Base-by-base conservation (phyloP, 768 basidiomycete species). In the Podaxis sp. region DNA sequence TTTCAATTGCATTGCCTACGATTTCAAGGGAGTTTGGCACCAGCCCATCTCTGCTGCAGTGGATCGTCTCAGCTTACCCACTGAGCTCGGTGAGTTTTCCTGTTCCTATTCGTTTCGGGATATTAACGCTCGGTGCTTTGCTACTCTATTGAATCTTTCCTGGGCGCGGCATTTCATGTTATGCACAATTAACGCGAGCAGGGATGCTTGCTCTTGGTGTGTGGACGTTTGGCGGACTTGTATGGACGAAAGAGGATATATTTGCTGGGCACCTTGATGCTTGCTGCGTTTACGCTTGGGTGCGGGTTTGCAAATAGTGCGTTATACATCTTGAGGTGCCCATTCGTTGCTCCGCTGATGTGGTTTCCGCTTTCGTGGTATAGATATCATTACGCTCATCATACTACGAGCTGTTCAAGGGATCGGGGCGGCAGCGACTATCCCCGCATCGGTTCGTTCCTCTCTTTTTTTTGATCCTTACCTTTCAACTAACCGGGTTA, bases 381-480 rank as follows among this genome's bases (percentile, higher is more conserved):
- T 52, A 89, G 88, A 84, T 67, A 78, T 81, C 12, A 73, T 88
- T 11, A 82, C 83, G 0, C 75, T 97, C 40, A 84, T 88, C 65
- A 73, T 95, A 17, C 78, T 95, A n/a, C 82, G 95, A 61, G 95
- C 84, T 0, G 72, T 61, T n/a, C 90, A 93, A 66, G 95, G 95
- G 2, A 75, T 89, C n/a, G 95, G 92, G 0, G 82, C 82, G 0
- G 90, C 93, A 0, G 92, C 92, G 0, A 81, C 82, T 3, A 84
- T 93, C 15, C 92, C 92, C 7, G 84, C 92, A 19, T 80, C 87
- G n/a, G 89, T 91, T 59, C 64, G 77, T 65, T 62, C 4, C 58
- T 63, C 30, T 26, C 17, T 28, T 48, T 51, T 39, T 57, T 15
- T 67, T 15, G 42, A 26, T 22, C 52, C 55, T 38, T 17, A 17